Evolutionary conservation across 805 yeast species (phyloP), one percentile per base, ranked within the genome.

Genomic region (Metschnikowia matae): DNA sequence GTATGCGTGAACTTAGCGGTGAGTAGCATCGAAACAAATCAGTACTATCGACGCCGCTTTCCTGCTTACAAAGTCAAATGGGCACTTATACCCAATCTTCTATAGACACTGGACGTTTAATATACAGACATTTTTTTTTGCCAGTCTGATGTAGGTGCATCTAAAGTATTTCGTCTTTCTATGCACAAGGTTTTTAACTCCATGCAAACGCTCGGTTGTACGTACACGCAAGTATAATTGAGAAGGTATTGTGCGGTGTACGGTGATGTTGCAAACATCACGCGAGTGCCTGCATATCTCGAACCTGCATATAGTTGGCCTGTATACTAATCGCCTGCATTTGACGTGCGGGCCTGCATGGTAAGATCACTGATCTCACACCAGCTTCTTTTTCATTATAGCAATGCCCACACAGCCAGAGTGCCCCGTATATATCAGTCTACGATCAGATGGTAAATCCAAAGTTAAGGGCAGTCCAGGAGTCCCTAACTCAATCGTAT

Each of bases 381-480:
- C 34, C 23, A 14, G 13, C 33, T 17, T 26, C 33, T 41, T 31
- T 31, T 17, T n/a, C 26, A 6, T 15, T 23, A 14, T 20, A 32
- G 6, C 37, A 13, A 56, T 57, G 61, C 54, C 59, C 1, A 59
- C 59, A 2, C 50, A 51, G 31, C 46, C 39, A 17, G 60, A 53
- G 21, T 50, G 56, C 37, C 74, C 75, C 6, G 67, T 70, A 17
- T 56, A 63, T 20, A 68, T 65, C 8, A 55, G 66, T 53, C 58
- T 83, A 44, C 78, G 77, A 48, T 79, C 85, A 3, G 74, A 82
- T 36, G 78, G 77, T 43, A 69, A 72, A 29, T 71, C 81, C n/a
- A 67, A 80, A 0, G 80, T 84, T 1, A 67, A 75, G 45, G 89
- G 89, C 2, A 81, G 86, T 64, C 88, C 89, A 0, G 89, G 89